Conservation (phyloP, 345 rosid species). For the Isatis tinctoria region DNA sequence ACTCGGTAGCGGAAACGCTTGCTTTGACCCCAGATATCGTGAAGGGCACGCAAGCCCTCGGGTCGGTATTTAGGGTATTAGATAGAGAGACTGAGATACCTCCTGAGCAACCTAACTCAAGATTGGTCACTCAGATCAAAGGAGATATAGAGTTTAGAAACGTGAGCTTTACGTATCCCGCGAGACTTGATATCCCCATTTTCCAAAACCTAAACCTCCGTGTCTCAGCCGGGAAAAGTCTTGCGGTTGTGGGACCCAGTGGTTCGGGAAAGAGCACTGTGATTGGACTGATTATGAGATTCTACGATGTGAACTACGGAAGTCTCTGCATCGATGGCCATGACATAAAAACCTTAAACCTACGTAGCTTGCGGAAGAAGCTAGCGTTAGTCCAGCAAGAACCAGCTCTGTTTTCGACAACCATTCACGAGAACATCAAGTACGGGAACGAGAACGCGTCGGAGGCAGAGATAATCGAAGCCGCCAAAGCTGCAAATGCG, state of each 20-base stretch:
- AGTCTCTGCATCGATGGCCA: slow-evolving; percentile 52
- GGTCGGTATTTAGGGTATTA: slow-evolving; percentile 60
- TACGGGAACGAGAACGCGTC: slow-evolving; percentile 66
- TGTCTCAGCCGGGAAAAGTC: slow-evolving; percentile 50
- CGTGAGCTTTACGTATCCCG: slow-evolving; percentile 61
- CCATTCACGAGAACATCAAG: slow-evolving; percentile 65
- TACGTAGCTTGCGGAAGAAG: slow-evolving; percentile 53
- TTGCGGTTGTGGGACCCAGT: slow-evolving; percentile 69
- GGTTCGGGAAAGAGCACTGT: slow-evolving; percentile 87
- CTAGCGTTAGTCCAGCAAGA: slow-evolving; percentile 83
- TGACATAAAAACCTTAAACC: slow-evolving; percentile 48
- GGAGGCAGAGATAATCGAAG: slow-evolving; percentile 61
- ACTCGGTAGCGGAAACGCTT: slow-evolving; percentile 64
- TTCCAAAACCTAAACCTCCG: slow-evolving; percentile 44
- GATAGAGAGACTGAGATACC: slow-evolving; percentile 47
- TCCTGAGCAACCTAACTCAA: slow-evolving; percentile 39
- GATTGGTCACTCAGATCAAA: slow-evolving; percentile 34
- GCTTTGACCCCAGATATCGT: slow-evolving; percentile 79
- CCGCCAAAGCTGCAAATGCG: slow-evolving; percentile 68
- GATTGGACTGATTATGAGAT: slow-evolving; percentile 57
- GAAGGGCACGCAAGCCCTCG: slow-evolving; percentile 76
- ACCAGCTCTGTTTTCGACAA: slow-evolving; percentile 67
- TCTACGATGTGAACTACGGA: slow-evolving; percentile 61
- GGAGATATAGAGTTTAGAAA: slow-evolving; percentile 61
- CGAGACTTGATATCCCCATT: slow-evolving; percentile 52